phyloP scores from a whole-genome alignment of 371 early-diverging fungal species.

The Mucor mucedo region DNA sequence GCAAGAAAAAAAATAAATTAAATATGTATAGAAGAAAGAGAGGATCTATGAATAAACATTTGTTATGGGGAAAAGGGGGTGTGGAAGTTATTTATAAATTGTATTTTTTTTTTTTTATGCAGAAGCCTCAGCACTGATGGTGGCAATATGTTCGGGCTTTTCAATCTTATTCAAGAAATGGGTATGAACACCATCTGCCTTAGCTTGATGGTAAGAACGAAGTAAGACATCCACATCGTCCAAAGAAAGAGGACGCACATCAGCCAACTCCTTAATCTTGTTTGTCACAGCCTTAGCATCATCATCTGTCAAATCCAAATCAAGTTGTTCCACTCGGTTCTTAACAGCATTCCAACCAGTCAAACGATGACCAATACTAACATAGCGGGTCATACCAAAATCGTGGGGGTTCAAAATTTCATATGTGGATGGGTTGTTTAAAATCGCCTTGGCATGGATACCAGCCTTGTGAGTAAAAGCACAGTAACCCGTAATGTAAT shows the following conservation, averaged over 20 bases:
- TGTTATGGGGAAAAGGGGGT: neutral
- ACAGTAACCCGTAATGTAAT: constrained; percentile 97
- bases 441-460: constrained; percentile 97
- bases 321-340: constrained; percentile 91
- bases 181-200: constrained; percentile 27
- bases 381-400: constrained; percentile 97
- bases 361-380: constrained; percentile 93
- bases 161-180: constrained; percentile 33
- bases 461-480: constrained; percentile 99
- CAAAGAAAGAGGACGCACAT: constrained; percentile 86
- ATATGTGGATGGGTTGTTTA: constrained; percentile 96
- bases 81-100: neutral
- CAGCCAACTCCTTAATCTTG: constrained; percentile 93
- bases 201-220: constrained; percentile 39
- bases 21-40: neutral
- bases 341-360: constrained; percentile 99
- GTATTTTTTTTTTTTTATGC: constrained; percentile 6
- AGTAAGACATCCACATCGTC: constrained; percentile 83
- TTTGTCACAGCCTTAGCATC: constrained; percentile 91
- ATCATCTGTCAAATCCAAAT: constrained; percentile 82
- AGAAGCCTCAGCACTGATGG: constrained; percentile 18
- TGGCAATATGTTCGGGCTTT: constrained; percentile 31
- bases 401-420: constrained; percentile 97
- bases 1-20: neutral
- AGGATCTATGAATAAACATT: neutral